Percentiles rank a stretch among this genome's conserved stretches.
phyloP scores from a whole-genome alignment of 345 rosid species.

The Hibiscus syriacus region DNA sequence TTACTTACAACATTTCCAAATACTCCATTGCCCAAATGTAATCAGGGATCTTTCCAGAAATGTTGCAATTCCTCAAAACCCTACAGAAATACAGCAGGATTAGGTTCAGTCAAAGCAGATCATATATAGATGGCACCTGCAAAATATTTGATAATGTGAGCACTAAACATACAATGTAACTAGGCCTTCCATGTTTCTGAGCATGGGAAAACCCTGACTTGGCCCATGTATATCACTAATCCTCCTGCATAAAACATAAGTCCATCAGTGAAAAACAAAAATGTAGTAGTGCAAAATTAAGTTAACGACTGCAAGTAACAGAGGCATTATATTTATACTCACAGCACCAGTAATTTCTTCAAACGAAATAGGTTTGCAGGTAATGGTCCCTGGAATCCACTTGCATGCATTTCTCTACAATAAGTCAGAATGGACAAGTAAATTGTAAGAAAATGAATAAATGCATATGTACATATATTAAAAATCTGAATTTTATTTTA shows the following conservation, averaged over 20 bases:
- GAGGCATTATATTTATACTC: conserved; percentile 32
- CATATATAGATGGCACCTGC: neutral
- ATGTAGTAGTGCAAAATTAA: neutral
- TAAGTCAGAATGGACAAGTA: neutral
- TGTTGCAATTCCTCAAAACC: conserved; percentile 37
- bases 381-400: conserved; percentile 56
- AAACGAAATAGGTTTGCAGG: conserved; percentile 34
- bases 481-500: neutral
- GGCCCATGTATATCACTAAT: conserved; percentile 46
- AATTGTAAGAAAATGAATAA: neutral
- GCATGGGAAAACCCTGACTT: conserved; percentile 35
- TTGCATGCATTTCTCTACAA: conserved; percentile 50
- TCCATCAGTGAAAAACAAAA: neutral
- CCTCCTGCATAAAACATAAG: conserved; percentile 35
- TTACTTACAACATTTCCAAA: conserved; percentile 34
- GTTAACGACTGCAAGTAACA: conserved; percentile 4
- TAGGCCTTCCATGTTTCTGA: conserved; percentile 24
- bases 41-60: conserved; percentile 32
- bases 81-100: conserved; percentile 19
- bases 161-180: conserved; percentile 32
- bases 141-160: neutral
- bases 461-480: neutral
- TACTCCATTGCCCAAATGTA: conserved; percentile 25
- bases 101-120: conserved; percentile 9
- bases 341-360: conserved; percentile 30